Base-by-base conservation (phyloP, 768 basidiomycete genomes). In the Artomyces pyxidatus region DNA sequence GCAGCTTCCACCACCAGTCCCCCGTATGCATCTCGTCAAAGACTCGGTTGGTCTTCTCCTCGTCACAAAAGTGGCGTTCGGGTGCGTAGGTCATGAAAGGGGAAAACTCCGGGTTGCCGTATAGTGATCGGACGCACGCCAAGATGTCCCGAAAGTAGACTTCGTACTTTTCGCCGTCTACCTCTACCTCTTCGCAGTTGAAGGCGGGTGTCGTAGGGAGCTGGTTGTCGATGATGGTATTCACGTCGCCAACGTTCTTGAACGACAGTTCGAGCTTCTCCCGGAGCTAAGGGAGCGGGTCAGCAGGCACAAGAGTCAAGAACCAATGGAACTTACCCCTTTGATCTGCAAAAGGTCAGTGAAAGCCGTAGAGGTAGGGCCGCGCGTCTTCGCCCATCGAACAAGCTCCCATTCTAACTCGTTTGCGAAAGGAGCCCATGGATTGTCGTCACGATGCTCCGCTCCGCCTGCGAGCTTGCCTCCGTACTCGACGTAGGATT, bases 1-100 rank as follows among this genome's bases (percentile, higher is more conserved):
- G 76, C 1, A 64, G 69, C 9, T 42, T 41, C 74, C 75, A 77
- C 76, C 75, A 77, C 76, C 76, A 78, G 40, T 67, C 64, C 0
- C 70, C 73, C 0, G 72, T 76, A 37, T 74, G 62, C 66, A 76
- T 68, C 39, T 76, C 72, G 50, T 59, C 54, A 48, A 66, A 75
- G 0, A 73, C 14, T 0, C 64, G 49, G 0, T 49, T 37, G 1
- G 39, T 63, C 8, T 59, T 23, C 6, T 62, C 58, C 0, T 42
- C 52, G 49, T 71, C 68, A 0, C 53, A 28, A 48, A 65, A 75
- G 40, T 73, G 71, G 2, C 57, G 50, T 48, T 72, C 71, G 0
- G 71, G 73, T 1, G 47, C 50, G 45, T 69, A 60, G 2, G 61
- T 48, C 0, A 74, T 58, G 25, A 67, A 53, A 0, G 26, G 45